Evolutionary conservation across 768 basidiomycete genomes (phyloP).

Genomic region (Dentipellis sp.): DNA sequence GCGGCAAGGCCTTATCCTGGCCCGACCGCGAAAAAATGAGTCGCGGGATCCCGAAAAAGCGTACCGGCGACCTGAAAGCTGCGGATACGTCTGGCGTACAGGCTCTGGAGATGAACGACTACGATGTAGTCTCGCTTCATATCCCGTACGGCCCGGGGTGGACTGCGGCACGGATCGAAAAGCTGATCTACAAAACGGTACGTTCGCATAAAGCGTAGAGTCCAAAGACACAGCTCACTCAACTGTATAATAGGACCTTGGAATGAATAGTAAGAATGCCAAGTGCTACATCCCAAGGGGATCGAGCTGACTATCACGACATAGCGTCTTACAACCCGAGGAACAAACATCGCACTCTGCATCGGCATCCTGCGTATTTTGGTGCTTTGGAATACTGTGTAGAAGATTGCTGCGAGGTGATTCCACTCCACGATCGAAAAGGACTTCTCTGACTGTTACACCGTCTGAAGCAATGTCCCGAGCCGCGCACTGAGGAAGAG

Average conservation of each 20-base stretch:
- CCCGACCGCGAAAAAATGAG: neutral
- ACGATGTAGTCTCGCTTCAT: conserved; percentile 44
- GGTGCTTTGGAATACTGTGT: conserved; percentile 47
- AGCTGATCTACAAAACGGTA: conserved; percentile 48
- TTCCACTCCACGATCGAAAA: neutral
- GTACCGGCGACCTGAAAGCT: conserved; percentile 52
- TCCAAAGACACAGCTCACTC: conserved; percentile 5
- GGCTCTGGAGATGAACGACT: conserved; percentile 46
- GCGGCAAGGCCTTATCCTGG: conserved; percentile 34
- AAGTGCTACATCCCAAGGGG: no score
- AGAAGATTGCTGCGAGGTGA: conserved; percentile 57
- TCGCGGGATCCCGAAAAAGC: conserved; percentile 22
- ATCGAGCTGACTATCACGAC: no score
- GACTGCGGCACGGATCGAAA: conserved; percentile 47
- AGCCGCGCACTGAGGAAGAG: conserved; percentile 46
- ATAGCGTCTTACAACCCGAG: conserved; percentile 50
- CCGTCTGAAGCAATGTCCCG: conserved; percentile 29
- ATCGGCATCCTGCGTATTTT: conserved; percentile 58
- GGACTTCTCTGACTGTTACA: neutral
- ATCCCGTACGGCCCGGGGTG: conserved; percentile 56
- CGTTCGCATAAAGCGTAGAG: conserved; percentile 8
- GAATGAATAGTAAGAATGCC: conserved; percentile 47
- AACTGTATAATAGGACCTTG: conserved; percentile 34
- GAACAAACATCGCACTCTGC: conserved; percentile 48
- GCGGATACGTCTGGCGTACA: conserved; percentile 25